Base-by-base conservation (phyloP, 352 stramenopile genomes). In the Phytophthora sp. region DNA sequence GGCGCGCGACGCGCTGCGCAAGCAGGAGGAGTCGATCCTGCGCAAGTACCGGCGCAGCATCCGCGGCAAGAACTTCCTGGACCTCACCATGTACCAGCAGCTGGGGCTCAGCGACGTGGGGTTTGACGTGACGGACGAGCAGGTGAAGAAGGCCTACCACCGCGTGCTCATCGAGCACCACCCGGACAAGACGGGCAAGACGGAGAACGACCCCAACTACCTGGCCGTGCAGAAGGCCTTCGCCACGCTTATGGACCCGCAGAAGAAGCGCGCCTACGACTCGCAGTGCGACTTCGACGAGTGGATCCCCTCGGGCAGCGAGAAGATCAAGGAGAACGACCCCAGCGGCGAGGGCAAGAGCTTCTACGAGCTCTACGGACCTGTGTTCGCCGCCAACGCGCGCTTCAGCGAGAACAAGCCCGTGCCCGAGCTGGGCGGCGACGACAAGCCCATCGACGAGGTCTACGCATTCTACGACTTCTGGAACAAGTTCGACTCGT, bases 381-480 rank as follows among this genome's bases (percentile, higher is more conserved):
- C 80, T 10, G 72, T 96, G 15, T 96, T 96, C 49, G 43, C 45
- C 21, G 82, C 79, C 37, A 92, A 95, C 62, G 88, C 86, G 12
- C 77, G 80, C 11, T 95, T 93, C 65, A 96, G 87, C 35, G 88
- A 85, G 62, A 89, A 83, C 13, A 89, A 87, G 59, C 82, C 91
- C 1, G 88, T 94, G 35, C 87, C 89, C 4, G 28, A 30, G 38
- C 74, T 96, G 18, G 88, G 89, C 37, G 76, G 75, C 23, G 78
- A 96, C 58, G 54, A 69, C 31, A 65, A 61, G 23, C 52, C 83
- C 15, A 80, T 97, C 18, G 86, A 91, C 31, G 66, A 74, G 15
- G 86, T 94, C 2, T 88, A 89, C 53, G 61, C 72, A 5, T 92
- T 96, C 64, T 97, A 96, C 76, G 87, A 96, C 72, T 96, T 97